Percentiles rank a stretch among this genome's conserved stretches.
Evolutionary conservation across 2,329 filamentous ascomycete species (phyloP).

Genomic region (Trichoderma semiorbis): DNA sequence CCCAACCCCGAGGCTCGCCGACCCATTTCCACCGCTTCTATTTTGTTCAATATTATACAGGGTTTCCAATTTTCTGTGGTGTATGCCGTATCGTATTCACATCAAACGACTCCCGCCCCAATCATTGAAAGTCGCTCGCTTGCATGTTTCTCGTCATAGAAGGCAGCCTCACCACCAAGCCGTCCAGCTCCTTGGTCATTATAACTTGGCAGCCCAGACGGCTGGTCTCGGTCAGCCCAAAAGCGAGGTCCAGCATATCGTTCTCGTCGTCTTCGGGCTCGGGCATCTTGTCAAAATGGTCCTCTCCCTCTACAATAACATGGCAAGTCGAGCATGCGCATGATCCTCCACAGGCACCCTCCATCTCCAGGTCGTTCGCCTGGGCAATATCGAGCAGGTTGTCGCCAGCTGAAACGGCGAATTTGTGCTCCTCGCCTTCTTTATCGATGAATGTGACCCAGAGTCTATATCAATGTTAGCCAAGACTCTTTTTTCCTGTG

Average conservation of each 20-base stretch:
- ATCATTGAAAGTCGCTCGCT: slow-evolving; percentile 76
- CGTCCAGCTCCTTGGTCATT: slow-evolving; percentile 89
- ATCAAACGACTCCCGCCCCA: neutral
- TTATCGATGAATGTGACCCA: slow-evolving; percentile 94
- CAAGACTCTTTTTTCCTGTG: neutral
- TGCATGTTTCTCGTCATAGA: slow-evolving; percentile 95
- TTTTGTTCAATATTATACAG: slow-evolving; percentile 16
- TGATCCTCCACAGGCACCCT: slow-evolving; percentile 92
- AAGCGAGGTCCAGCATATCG: slow-evolving; percentile 88
- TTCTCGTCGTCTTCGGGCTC: slow-evolving; percentile 79
- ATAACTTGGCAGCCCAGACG: slow-evolving; percentile 84
- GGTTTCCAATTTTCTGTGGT: neutral
- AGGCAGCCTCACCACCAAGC: slow-evolving; percentile 78
- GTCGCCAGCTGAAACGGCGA: slow-evolving; percentile 80
- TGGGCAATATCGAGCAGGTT: slow-evolving; percentile 95
- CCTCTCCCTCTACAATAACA: slow-evolving; percentile 73
- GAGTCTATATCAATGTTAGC: slow-evolving; percentile 51
- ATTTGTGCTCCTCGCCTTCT: slow-evolving; percentile 69
- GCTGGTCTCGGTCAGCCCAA: slow-evolving; percentile 81
- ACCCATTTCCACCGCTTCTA: slow-evolving; percentile 10
- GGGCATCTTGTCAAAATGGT: slow-evolving; percentile 72
- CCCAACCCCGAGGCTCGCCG: slow-evolving; percentile 8
- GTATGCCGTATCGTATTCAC: neutral
- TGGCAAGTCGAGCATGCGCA: slow-evolving; percentile 94
- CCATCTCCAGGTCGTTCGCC: slow-evolving; percentile 94